A percentile compares a stretch with the other conserved stretches of the same genome.
Conservation (phyloP, 176 grass and related monocot genomes). For the Hordeum marinum region DNA sequence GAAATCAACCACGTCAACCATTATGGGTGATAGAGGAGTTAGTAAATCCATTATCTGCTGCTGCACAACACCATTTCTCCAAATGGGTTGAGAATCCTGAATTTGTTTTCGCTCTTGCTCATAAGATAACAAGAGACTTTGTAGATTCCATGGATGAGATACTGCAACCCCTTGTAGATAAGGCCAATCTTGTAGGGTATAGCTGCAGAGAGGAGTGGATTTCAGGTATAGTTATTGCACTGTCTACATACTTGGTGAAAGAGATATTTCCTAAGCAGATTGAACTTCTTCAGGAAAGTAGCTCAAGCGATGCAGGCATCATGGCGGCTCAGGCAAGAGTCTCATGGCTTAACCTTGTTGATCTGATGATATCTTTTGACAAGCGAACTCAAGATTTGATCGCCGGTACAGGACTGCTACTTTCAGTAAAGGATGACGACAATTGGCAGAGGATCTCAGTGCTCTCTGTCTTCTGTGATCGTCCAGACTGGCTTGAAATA, state of each 20-base stretch:
- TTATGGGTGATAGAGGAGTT: conserved; percentile 95
- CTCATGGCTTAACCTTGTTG: conserved; percentile 85
- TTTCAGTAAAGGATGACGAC: conserved; percentile 69
- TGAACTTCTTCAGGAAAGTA: conserved; percentile 63
- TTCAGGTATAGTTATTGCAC: conserved; percentile 60
- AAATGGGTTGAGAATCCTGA: conserved; percentile 90
- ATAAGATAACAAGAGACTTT: conserved; percentile 82
- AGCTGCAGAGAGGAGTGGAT: conserved; percentile 98
- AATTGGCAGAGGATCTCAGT: conserved; percentile 71
- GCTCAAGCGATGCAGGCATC: conserved; percentile 18
- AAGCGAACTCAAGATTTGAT: conserved; percentile 76
- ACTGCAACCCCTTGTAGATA: conserved; percentile 90
- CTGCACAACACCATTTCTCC: conserved; percentile 66
- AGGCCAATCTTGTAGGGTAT: conserved; percentile 85
- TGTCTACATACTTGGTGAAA: conserved; percentile 81
- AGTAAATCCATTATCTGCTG: conserved; percentile 70
- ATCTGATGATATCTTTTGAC: conserved; percentile 95
- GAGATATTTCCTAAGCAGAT: conserved; percentile 79
- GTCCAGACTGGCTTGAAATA: conserved; percentile 83
- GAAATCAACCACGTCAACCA: conserved; percentile 58
- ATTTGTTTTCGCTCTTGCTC: conserved; percentile 93
- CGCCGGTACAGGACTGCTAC: conserved; percentile 49
- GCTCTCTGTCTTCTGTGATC: conserved; percentile 79
- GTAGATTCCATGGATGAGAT: conserved; percentile 87
- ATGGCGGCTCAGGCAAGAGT: conserved; percentile 32